Base-by-base conservation (phyloP, 345 rosid genomes). In the Eucalyptus grandis region DNA sequence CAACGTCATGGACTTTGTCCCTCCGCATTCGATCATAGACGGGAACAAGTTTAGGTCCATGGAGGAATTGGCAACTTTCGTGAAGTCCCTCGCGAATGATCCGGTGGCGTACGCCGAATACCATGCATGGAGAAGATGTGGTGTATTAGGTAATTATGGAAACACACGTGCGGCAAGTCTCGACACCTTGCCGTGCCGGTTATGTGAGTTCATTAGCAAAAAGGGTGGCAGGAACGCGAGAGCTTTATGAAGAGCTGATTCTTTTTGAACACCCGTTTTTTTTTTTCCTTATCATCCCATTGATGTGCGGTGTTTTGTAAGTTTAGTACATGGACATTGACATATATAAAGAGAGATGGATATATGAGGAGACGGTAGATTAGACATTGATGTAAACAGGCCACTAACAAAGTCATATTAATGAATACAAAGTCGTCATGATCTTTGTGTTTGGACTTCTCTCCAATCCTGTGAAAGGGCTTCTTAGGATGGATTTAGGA, bases 71-170 rank as follows among this genome's bases (percentile, higher is more conserved):
- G 99, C 99, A 4, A 89, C 96, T 5, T 95, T 93, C 87, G 93
- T 96, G 82, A 96, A 94, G 90, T 54, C 89, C 90, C 93, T 97
- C 4, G 94, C 97, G 24, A 93, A 95, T 89, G 98, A 97, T 91
- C 96, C 98, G 0, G 95, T 95, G 26, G 97, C 96, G 4, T 98
- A 97, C 81, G 96, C 98, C 2, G 99, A 97, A 91, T 98, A 94
- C 90, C 99, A 97, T 37, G 98, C 98, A 6, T 98, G 99, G 99
- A 95, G 99, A 91, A 93, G 99, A 91, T 98, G 99, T 58, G 99
- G 99, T 13, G 89, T 95, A 4, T 13, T 95, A 89, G 97, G 98
- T 26, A 94, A 94, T 94, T 97, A 97, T 10, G 90, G 94, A 22
- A 95, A 90, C 90, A 90, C 95, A 2, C 96, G 98, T 2, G 92